A percentile compares a stretch with the other conserved stretches of the same genome.
phyloP scores from a whole-genome alignment of 2,329 filamentous ascomycete genomes.

The Xylariaceae sp. region DNA sequence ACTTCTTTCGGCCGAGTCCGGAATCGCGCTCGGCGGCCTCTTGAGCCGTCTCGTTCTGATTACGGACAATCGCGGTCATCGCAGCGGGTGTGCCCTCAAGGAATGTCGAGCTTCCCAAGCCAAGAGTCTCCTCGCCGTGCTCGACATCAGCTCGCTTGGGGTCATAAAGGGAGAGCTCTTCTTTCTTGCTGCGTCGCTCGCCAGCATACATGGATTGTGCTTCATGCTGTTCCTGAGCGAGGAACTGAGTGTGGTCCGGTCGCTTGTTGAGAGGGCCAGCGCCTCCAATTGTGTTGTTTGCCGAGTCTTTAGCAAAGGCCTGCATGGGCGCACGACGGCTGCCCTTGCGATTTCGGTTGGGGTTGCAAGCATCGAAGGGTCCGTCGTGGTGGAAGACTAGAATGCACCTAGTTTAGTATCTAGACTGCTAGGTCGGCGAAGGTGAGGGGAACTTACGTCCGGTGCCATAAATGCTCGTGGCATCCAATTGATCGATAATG shows the following conservation, averaged over 20 bases:
- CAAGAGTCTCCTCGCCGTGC: slow-evolving; percentile 79
- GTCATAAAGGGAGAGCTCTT: slow-evolving; percentile 61
- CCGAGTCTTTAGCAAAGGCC: slow-evolving; percentile 87
- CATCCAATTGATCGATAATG: slow-evolving; percentile 94
- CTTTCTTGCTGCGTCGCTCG: slow-evolving; percentile 31
- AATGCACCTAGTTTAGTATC: slow-evolving; percentile 6
- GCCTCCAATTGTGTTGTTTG: slow-evolving; percentile 89
- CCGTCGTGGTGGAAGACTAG: slow-evolving; percentile 96
- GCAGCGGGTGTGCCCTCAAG: slow-evolving; percentile 90
- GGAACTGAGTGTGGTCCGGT: slow-evolving; percentile 82
- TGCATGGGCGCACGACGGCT: slow-evolving; percentile 88
- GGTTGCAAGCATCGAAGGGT: slow-evolving; percentile 94
- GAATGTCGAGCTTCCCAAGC: slow-evolving; percentile 92
- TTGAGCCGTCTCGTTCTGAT: slow-evolving; percentile 66
- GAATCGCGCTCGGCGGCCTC: slow-evolving; percentile 50
- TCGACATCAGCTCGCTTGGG: slow-evolving; percentile 68
- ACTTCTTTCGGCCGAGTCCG: slow-evolving; percentile 86
- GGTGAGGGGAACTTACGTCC: slow-evolving; percentile 64
- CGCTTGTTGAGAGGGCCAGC: slow-evolving; percentile 78
- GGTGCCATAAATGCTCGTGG: slow-evolving; percentile 91
- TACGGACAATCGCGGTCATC: slow-evolving; percentile 71
- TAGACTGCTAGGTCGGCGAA: not conserved
- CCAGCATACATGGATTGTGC: slow-evolving; percentile 77
- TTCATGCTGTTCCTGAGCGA: slow-evolving; percentile 77
- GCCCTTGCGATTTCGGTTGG: slow-evolving; percentile 84